phyloP scores from a whole-genome alignment of 768 basidiomycete genomes.

The Aureoboletus auriporus region DNA sequence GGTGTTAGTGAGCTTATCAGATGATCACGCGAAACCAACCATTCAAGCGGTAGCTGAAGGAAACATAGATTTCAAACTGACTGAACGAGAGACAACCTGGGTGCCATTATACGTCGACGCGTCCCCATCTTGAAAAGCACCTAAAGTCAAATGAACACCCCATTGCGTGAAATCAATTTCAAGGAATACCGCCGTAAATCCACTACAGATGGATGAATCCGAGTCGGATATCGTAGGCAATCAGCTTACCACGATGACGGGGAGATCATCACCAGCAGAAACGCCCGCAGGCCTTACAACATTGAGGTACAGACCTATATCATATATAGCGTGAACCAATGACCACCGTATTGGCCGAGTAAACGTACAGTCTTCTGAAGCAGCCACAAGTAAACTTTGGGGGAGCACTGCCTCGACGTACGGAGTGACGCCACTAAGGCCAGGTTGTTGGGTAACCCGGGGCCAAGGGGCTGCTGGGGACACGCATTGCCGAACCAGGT shows the following conservation, averaged over 20 bases:
- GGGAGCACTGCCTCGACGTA: conserved; percentile 6
- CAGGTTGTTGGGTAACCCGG: not conserved
- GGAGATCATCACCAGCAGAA: conserved; percentile 9
- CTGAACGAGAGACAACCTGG: conserved; percentile 17
- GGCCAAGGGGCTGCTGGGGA: conserved; percentile 29
- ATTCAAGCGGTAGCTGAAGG: conserved; percentile 21
- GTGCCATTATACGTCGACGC: conserved; percentile 16
- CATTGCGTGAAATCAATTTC: too few relatives aligned
- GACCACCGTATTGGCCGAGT: not conserved
- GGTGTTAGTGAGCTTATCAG: not conserved
- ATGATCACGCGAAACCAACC: conserved; percentile 5
- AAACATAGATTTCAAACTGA: conserved; percentile 17
- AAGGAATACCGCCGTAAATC: conserved; percentile 8
- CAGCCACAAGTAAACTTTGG: not conserved
- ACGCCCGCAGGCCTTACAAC: conserved; percentile 18
- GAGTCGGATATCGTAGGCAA: not conserved
- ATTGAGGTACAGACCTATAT: conserved; percentile 24
- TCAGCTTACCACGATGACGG: conserved; percentile 18
- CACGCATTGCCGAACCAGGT: conserved; percentile 37
- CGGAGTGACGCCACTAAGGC: not conserved
- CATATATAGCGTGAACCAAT: not conserved
- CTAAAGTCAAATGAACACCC: not conserved
- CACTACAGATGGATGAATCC: not conserved
- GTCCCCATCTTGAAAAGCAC: conserved; percentile 13
- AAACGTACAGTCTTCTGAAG: conserved; percentile 18